Conservation (phyloP, 352 stramenopile species). For the Phytophthora ohioensis region DNA sequence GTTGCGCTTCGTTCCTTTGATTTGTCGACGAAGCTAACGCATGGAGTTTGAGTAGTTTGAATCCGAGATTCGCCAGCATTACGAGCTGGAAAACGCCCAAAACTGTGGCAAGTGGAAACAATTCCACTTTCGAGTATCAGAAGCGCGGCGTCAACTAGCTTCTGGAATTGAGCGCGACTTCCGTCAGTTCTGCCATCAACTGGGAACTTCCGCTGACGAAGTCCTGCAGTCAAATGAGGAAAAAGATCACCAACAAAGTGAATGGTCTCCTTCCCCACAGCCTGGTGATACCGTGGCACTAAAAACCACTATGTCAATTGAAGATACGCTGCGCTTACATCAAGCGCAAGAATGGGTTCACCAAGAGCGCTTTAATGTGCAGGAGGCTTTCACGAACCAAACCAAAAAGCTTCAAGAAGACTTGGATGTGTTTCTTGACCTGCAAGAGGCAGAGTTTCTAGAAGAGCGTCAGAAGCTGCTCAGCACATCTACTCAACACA, state of each 20-base stretch:
- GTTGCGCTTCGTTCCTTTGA: background rate
- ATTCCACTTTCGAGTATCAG: constrained; percentile 45
- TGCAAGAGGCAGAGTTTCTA: constrained; percentile 51
- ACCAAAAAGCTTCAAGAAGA: constrained; percentile 62
- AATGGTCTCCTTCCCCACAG: background rate
- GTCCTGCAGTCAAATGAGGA: background rate
- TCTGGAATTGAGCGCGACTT: constrained; percentile 46
- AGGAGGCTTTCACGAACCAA: constrained; percentile 75
- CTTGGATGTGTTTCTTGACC: constrained; percentile 49
- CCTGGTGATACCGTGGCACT: background rate
- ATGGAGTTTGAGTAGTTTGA: constrained; percentile 45
- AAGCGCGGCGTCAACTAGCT: constrained; percentile 31
- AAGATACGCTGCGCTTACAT: constrained; percentile 35
- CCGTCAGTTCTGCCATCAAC: constrained; percentile 35
- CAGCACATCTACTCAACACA: constrained; percentile 1
- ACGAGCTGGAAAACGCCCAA: constrained; percentile 59
- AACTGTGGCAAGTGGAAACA: constrained; percentile 62
- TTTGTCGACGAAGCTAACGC: constrained; percentile 1
- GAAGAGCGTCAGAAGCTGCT: constrained; percentile 49
- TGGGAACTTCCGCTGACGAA: constrained; percentile 6
- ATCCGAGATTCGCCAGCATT: constrained; percentile 66
- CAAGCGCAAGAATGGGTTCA: constrained; percentile 59
- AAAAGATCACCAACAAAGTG: constrained; percentile 22
- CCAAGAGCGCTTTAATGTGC: constrained; percentile 75
- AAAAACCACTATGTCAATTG: constrained; percentile 12